Base-by-base conservation (phyloP, 2,329 filamentous ascomycete species). In the Verticillium isaacii region DNA sequence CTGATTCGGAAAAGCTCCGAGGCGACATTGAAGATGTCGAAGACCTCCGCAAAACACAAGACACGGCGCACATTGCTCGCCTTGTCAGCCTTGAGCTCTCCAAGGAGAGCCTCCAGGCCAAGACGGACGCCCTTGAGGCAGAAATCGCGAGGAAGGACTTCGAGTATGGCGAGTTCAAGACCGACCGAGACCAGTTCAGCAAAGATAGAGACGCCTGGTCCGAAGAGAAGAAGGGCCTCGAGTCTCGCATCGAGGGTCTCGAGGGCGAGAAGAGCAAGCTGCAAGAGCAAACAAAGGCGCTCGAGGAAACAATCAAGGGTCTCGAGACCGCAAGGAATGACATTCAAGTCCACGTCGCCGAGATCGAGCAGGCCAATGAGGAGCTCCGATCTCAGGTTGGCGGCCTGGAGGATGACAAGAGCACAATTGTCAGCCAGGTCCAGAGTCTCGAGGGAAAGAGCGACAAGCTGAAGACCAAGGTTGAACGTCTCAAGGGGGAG, bases 11-110 rank as follows among this genome's bases (percentile, higher is more conserved):
- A 6, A 64, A 60, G 34, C 29, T 66, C 14, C 52, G 59, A 58
- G 63, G 59, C 17, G 63, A 63, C 25, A 54, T 66, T 25, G 61
- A 63, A 9, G 63, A 66, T 14, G 50, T 41, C n/a, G 39, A 61
- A 36, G 60, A 60, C 37, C 63, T 66, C 23, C 63, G 61, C 34
- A 65, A 59, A 19, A 59, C 60, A 29, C 62, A 63, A 3, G 61
- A 66, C 56, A 32, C 55, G 1, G 60, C 63, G 5, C 60, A 65
- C 56, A 63, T 66, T n/a, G 63, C 65, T 60, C 56, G 60, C 2
- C 62, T 66, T 25, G 64, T 63, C 37, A 63, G 63, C 15, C 61
- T 65, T 0, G 64, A 66, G 61, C 23, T 66, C 36, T 60, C 59
- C 17, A 66, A 63, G 36, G 63, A 66, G 34, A 59, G 36, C 23